Base-by-base conservation (phyloP, 352 stramenopile genomes). In the Thalassiosira exigua region DNA sequence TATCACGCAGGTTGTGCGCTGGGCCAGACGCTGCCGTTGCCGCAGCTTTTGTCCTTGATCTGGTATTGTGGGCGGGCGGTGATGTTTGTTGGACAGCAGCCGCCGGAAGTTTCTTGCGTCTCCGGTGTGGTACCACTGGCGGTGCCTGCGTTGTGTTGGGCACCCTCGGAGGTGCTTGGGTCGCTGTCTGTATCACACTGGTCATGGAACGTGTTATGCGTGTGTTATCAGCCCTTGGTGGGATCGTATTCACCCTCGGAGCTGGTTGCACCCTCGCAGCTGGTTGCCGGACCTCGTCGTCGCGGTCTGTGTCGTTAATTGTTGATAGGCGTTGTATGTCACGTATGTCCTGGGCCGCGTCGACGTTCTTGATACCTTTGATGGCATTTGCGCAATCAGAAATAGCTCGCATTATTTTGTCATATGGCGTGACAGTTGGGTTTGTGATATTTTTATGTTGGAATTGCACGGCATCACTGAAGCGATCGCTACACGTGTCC, bases 401-500 rank as follows among this genome's bases (percentile, higher is more conserved):
- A 3, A 75, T 26, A 19, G 64, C 72, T 19, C 59, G n/a, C 19
- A 75, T 67, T 0, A 81, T 9, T 41, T 71, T 66, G 36, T 81
- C 73, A 3, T 33, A 14, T 32, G 21, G 57, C 1, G 32, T 64
- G 14, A 81, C 24, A 1, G 32, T 54, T 0, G 73, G 73, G n/a
- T 67, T 70, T 0, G 64, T 82, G 46, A 82, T 75, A 29, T 24
- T 21, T 27, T 71, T 58, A 30, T 82, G 73, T 29, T 68, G 17
- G 46, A 79, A 79, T n/a, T 75, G 5, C 17, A 79, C 52, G 7
- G 68, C 69, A 36, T 78, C 61, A 0, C 42, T 59, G 0, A 83
- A 9, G 11, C 59, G 1, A 21, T 74, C 44, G 21, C 17, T 62
- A 9, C 27, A 26, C 0, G 60, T 83, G 44, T 9, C 44, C 33